Evolutionary conservation across 2,329 filamentous ascomycete genomes (phyloP).

Genomic region (Alternaria arborescens): DNA sequence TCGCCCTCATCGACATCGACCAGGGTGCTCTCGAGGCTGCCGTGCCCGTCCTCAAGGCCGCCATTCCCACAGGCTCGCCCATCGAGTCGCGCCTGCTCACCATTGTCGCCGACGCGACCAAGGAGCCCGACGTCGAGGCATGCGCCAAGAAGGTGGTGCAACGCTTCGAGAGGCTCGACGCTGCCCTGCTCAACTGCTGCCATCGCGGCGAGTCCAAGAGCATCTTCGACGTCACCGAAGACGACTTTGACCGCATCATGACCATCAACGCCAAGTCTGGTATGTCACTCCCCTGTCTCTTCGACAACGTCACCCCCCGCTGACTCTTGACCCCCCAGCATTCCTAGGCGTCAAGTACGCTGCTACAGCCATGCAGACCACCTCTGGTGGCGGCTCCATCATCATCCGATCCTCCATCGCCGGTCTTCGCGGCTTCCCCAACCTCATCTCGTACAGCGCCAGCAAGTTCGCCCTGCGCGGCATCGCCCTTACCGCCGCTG

Average conservation of each 20-base stretch:
- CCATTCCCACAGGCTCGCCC: slow-evolving; percentile 36
- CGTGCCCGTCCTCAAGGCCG: slow-evolving; percentile 35
- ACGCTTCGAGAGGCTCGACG: slow-evolving; percentile 41
- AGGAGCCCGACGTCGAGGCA: slow-evolving; percentile 40
- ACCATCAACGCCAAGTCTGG: slow-evolving; percentile 51
- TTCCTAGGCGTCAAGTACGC: slow-evolving; percentile 52
- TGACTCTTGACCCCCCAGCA: slow-evolving; percentile 23
- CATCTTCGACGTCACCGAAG: slow-evolving; percentile 49
- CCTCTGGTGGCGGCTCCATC: slow-evolving; percentile 48
- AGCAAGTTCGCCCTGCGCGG: slow-evolving; percentile 52
- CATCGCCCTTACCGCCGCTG: slow-evolving; percentile 51
- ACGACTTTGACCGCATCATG: slow-evolving; percentile 51
- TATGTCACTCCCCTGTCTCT: slow-evolving; percentile 20
- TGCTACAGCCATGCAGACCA: slow-evolving; percentile 43
- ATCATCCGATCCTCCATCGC: slow-evolving; percentile 53
- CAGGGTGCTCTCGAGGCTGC: slow-evolving; percentile 36
- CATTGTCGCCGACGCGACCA: slow-evolving; percentile 48
- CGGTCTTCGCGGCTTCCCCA: slow-evolving; percentile 50
- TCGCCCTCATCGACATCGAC: slow-evolving; percentile 49
- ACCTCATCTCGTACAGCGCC: slow-evolving; percentile 48
- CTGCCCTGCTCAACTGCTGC: slow-evolving; percentile 40
- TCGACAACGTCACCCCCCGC: background rate
- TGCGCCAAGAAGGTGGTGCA: slow-evolving; percentile 35
- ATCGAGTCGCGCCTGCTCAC: slow-evolving; percentile 40
- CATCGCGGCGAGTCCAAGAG: slow-evolving; percentile 39